phyloP scores from a whole-genome alignment of 2,329 filamentous ascomycete species.

The Sporothrix brunneoviolacea region DNA sequence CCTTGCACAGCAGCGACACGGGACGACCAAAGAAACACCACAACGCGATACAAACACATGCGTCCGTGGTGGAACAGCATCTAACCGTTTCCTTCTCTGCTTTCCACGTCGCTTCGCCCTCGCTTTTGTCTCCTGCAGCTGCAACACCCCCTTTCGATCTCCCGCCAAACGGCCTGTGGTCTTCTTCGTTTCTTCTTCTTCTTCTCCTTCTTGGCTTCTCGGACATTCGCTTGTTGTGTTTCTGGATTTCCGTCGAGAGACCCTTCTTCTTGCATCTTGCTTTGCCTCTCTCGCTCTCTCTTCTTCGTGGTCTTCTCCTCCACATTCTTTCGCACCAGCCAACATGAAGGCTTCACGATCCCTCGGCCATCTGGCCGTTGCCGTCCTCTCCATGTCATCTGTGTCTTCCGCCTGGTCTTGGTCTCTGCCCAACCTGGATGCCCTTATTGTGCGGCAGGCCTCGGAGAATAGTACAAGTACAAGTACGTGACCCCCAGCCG shows the following conservation, averaged over 20 bases:
- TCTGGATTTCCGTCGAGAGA: background rate
- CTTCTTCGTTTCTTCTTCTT: background rate
- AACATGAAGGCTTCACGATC: constrained; percentile 30
- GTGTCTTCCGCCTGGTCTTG: constrained; percentile 42
- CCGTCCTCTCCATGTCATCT: constrained; percentile 46
- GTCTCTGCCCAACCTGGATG: constrained; percentile 48
- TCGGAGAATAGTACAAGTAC: background rate
- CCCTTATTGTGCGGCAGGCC: constrained; percentile 44
- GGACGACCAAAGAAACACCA: constrained; percentile 1
- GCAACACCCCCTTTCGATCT: background rate
- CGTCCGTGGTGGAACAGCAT: background rate
- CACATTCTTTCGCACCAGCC: background rate
- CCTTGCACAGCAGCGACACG: constrained; percentile 7
- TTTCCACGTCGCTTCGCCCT: background rate
- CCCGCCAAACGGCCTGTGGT: background rate
- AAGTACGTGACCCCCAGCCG: background rate
- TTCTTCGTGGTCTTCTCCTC: background rate
- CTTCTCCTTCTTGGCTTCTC: background rate
- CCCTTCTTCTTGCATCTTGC: background rate
- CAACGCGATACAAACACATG: background rate
- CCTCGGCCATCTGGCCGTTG: constrained; percentile 40
- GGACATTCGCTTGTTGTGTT: background rate
- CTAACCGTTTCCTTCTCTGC: background rate
- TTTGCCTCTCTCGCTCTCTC: background rate
- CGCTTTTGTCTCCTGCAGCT: background rate